These are phyloP conservation scores for Cystobasidium ongulense DNA, from an alignment of 768 basidiomycete species.

Conservation along the genomic window DNA sequence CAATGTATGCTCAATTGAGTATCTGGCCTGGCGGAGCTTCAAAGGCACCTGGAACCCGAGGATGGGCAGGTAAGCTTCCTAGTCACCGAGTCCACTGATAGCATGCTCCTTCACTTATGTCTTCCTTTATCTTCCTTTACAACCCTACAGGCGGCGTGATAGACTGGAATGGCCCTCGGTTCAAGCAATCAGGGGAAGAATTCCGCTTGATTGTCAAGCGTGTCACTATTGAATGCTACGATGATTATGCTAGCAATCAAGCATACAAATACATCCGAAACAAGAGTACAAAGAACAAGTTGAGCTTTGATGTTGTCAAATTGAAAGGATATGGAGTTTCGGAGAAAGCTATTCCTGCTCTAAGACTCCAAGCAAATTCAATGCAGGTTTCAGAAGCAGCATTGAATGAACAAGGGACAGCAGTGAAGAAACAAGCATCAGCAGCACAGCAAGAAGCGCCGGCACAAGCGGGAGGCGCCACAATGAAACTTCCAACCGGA, in stretches of 20 bases:
- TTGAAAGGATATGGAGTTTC: constrained; percentile 5
- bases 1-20: constrained; percentile 24
- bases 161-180: constrained; percentile 6
- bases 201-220: constrained; percentile 13
- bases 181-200: neutral
- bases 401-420: no score
- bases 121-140: no score
- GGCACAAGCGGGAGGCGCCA: no score
- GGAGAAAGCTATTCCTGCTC: neutral
- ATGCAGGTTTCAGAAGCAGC: neutral
- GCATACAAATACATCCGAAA: constrained; percentile 8
- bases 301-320: neutral
- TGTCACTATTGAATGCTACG: constrained; percentile 25
- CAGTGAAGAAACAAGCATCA: no score
- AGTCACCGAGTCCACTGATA: no score
- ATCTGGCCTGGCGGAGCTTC: constrained; percentile 20
- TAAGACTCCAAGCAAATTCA: neutral
- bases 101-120: no score
- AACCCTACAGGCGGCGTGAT: constrained; percentile 5
- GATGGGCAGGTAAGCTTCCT: constrained; percentile 18
- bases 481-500: no score
- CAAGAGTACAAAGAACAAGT: neutral
- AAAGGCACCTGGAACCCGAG: neutral
- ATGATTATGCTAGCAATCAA: neutral
- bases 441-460: no score